Base-by-base conservation (phyloP, 192 early-diverging fungal species). In the Coemansia reversa region DNA sequence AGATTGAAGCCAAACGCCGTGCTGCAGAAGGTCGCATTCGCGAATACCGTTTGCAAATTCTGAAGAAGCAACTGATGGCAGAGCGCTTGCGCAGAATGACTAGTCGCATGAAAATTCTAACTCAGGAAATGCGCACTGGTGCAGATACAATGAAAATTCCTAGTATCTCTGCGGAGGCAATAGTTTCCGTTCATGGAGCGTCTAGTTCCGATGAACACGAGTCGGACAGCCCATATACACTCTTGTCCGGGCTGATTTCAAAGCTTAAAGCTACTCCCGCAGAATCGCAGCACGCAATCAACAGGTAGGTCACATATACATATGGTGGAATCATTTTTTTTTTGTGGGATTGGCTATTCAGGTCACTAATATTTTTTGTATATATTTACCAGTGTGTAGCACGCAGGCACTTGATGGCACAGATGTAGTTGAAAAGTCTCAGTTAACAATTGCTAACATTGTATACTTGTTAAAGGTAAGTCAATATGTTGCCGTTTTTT, bases 61-160 rank as follows among this genome's bases (percentile, higher is more conserved):
- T 80, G 50, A 62, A 71, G 35, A 74, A 74, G 55, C 72, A 75
- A 55, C 25, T 69, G 16, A 67, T 74, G 55, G 68, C 72, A 0
- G 77, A 80, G 33, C 70, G 71, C 25, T n/a, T 63, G 25, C 57
- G 65, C 16, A 60, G 69, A 8, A 16, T 69, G 49, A 57, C 61
- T 25, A 62, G 45, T 42, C 62, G 72, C 19, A 74, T 80, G 65
- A 59, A 49, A 32, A 45, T 58, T 23, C 33, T 80, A 11, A 61
- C 60, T 11, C 65, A 52, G 27, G 77, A 80, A 20, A 80, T 74
- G 67, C 8, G 35, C n/a, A 19, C 61, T 30, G 53, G 58, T 23
- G 51, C 68, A 22, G 54, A 47, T 11, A 16, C 57, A 20, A 30
- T 33, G 14, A 48, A 59, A 39, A 7, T 55, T 9, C 62, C 67